Conservation (phyloP, 2,329 filamentous ascomycete species). For the Botrytis galanthina region DNA sequence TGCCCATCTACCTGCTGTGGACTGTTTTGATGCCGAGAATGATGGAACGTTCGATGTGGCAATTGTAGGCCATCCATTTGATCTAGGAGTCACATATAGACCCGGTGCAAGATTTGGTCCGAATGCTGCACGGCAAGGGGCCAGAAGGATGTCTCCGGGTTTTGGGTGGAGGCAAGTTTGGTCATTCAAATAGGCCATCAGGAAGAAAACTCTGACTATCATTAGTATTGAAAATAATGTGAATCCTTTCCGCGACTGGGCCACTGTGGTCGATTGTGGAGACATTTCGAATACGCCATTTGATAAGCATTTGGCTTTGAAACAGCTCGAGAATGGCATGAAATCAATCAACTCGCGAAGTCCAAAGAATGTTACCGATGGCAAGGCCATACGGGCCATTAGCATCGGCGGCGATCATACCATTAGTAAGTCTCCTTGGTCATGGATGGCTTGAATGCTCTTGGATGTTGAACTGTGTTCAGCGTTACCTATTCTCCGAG, state of each 20-base stretch:
- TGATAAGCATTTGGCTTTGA: conserved; percentile 34
- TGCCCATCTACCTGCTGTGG: conserved; percentile 33
- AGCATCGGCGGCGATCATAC: conserved; percentile 38
- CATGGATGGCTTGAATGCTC: not conserved
- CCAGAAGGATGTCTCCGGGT: conserved; percentile 29
- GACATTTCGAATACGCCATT: conserved; percentile 37
- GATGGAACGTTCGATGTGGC: conserved; percentile 36
- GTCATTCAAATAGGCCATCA: not conserved
- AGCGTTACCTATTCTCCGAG: conserved; percentile 37
- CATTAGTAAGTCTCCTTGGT: conserved; percentile 29
- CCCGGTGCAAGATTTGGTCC: conserved; percentile 37
- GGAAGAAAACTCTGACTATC: conserved; percentile 18
- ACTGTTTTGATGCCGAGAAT: conserved; percentile 31
- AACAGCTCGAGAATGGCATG: conserved; percentile 36
- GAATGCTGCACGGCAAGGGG: conserved; percentile 35
- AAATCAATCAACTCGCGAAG: conserved; percentile 28
- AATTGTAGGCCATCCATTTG: conserved; percentile 37
- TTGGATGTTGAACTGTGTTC: conserved; percentile 1
- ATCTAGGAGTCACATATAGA: conserved; percentile 36
- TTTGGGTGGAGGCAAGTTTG: conserved; percentile 33
- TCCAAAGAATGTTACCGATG: conserved; percentile 33
- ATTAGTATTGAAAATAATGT: conserved; percentile 34
- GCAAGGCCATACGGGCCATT: conserved; percentile 33
- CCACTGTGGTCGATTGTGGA: conserved; percentile 35
- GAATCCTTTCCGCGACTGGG: conserved; percentile 37